These are phyloP conservation scores for Crithidia thermophila DNA, from an alignment of 208 protist species.

Conservation along the genomic window DNA sequence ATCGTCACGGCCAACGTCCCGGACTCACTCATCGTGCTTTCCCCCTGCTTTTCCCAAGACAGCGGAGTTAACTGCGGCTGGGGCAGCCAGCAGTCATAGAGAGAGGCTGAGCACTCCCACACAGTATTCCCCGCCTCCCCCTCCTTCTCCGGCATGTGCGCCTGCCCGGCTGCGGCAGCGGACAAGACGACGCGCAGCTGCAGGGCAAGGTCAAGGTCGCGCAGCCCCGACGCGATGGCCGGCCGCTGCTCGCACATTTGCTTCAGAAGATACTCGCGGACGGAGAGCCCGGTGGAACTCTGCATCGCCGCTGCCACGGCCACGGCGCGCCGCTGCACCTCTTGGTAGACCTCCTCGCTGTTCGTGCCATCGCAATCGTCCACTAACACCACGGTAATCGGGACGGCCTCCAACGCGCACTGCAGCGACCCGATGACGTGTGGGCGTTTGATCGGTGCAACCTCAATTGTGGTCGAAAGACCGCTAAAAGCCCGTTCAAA, in stretches of 20 bases:
- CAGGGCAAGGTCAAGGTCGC: slow-evolving; percentile 18
- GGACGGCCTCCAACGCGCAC: slow-evolving; percentile 21
- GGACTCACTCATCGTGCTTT: background rate
- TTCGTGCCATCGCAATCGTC: slow-evolving; percentile 21
- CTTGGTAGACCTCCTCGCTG: slow-evolving; percentile 12
- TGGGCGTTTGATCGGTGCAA: slow-evolving; percentile 28
- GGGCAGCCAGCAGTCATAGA: slow-evolving; percentile 26
- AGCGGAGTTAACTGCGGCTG: slow-evolving; percentile 11
- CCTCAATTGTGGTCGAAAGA: slow-evolving; percentile 24
- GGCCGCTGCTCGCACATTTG: slow-evolving; percentile 23
- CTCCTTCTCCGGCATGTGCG: too few relatives aligned
- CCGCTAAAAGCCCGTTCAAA: slow-evolving; percentile 19
- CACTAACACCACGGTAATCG: slow-evolving; percentile 20
- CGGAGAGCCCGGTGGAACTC: background rate
- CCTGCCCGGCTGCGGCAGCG: background rate
- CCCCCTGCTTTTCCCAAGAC: background rate
- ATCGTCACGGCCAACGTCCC: slow-evolving; percentile 17
- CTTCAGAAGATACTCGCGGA: slow-evolving; percentile 6
- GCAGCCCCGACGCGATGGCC: background rate
- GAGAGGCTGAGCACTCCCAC: slow-evolving; percentile 17
- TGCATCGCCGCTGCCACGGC: background rate
- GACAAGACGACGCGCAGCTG: slow-evolving; percentile 12
- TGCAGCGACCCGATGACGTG: slow-evolving; percentile 23
- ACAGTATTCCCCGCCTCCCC: background rate
- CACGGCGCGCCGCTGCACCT: slow-evolving; percentile 17